Conservation (phyloP, 805 yeast genomes). For the Cyberlindnera maritima region DNA sequence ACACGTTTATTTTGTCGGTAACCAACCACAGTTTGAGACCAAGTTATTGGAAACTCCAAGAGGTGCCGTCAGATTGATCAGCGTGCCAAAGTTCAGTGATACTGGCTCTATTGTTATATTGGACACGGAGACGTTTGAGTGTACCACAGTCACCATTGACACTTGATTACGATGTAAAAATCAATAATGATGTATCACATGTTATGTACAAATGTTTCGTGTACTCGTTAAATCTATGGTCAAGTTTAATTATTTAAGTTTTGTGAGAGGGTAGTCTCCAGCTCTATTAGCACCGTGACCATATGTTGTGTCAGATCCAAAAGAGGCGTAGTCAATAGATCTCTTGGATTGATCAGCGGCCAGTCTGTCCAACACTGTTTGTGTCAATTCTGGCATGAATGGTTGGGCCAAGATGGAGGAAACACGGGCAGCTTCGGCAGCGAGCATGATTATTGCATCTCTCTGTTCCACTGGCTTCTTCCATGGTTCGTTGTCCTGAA, state of each 20-base stretch:
- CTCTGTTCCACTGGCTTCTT: conserved; percentile 33
- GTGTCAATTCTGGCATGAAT: conserved; percentile 65
- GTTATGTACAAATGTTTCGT: background rate
- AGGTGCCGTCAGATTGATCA: conserved; percentile 49
- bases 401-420: conserved; percentile 66
- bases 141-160: conserved; percentile 42
- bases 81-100: conserved; percentile 67
- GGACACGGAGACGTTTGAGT: conserved; percentile 54
- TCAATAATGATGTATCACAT: no score
- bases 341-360: conserved; percentile 47
- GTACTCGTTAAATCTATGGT: background rate
- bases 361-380: conserved; percentile 56
- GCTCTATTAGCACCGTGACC: conserved; percentile 54
- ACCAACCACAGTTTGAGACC: conserved; percentile 63
- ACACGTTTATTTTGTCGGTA: conserved; percentile 83
- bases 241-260: conserved; percentile 23
- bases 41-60: conserved; percentile 36
- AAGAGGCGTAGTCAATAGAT: conserved; percentile 38
- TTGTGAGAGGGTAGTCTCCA: conserved; percentile 49
- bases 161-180: no score
- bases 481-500: conserved; percentile 83
- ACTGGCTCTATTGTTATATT: conserved; percentile 66
- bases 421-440: conserved; percentile 71
- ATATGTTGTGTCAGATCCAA: conserved; percentile 60
- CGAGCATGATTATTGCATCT: conserved; percentile 57